Base-by-base conservation (phyloP, 169 alveolate species). In the Theileria sp. region DNA sequence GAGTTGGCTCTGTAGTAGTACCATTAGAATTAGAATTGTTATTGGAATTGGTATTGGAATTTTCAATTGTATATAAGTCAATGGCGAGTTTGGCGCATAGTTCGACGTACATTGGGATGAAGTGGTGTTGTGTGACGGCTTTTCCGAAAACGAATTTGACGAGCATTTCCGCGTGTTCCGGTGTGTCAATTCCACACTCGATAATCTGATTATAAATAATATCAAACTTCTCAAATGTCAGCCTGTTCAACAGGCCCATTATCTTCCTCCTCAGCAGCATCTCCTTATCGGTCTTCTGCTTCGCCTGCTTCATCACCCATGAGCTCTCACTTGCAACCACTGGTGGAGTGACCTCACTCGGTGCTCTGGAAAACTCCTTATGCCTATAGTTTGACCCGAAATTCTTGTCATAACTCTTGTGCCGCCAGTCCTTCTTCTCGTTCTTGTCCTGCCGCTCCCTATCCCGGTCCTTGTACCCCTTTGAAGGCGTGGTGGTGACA, bases 71-170 rank as follows among this genome's bases (percentile, higher is more conserved):
- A 54, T 87, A 83, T 32, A 92, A 71, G 21, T 92, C 94, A 1
- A 82, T 86, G 15, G 92, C 86, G 50, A 92, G 78, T 60, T 93
- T 93, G 34, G 92, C 93, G 72, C 96, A 93, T 21, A 93, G 81
- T 68, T 93, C 95, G 23, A 91, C 96, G 81, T 93, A 93, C 96
- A 93, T 93, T 26, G 94, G 94, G 0, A 93, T 92, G 71, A 93
- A 93, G 76, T 93, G 96, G 80, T 93, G 96, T 65, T 93, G 96
- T 0, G 96, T 93, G 32, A 93, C 92, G 19, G 96, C 96, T 58
- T 93, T 93, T 32, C 87, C 96, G 73, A 93, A 93, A 19, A 90
- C 88, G 71, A 90, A 64, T 58, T 87, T 87, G 79, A 90, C 89
- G n/a, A 90, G 86, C 0, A 89, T 83, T 8, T 73, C 58, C 12